Evolutionary conservation across 78 protist species (phyloP).

Genomic region (Creolimax fragrantissima): DNA sequence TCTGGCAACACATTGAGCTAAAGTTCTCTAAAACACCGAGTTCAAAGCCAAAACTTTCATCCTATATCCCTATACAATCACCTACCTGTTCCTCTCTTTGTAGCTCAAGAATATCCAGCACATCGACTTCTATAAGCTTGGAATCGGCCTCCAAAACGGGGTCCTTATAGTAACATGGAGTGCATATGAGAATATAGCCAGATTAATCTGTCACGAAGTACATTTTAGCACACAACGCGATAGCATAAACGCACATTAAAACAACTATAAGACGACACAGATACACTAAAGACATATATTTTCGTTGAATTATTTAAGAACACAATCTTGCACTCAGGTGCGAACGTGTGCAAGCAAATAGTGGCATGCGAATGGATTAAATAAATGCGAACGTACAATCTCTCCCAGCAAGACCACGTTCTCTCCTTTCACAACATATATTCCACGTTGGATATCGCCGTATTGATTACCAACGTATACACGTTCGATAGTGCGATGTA

Average conservation of each 20-base stretch:
- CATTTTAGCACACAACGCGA: background rate
- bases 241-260: background rate
- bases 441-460: constrained; percentile 57
- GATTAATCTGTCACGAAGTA: background rate
- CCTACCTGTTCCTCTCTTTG: constrained; percentile 1
- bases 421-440: constrained; percentile 68
- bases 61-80: too few species aligned
- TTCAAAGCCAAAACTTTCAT: too few species aligned
- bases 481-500: constrained; percentile 68
- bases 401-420: constrained; percentile 68
- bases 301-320: too few species aligned
- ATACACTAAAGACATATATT: too few species aligned
- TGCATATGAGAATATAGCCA: background rate
- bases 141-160: background rate
- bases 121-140: background rate
- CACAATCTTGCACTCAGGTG: too few species aligned
- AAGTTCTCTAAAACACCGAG: too few species aligned
- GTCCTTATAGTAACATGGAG: background rate
- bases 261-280: too few species aligned
- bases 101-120: background rate
- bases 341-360: too few species aligned
- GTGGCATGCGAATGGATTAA: too few species aligned
- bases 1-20: too few species aligned
- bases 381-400: too few species aligned
- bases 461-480: constrained; percentile 42